phyloP scores from a whole-genome alignment of 2,329 filamentous ascomycete genomes.

The Pyrenochaeta sp. region DNA sequence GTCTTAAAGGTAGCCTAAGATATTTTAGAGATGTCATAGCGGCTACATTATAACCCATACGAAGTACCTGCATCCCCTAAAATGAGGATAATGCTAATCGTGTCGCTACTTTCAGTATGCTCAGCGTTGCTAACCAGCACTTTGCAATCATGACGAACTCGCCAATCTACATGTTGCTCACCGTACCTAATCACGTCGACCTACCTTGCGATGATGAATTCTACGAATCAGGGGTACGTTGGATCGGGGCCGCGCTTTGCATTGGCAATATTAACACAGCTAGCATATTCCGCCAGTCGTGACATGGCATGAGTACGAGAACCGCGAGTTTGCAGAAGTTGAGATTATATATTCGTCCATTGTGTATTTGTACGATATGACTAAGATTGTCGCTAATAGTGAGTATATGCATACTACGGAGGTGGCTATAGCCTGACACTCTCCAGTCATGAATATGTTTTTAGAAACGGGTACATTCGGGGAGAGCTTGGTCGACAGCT shows the following conservation, averaged over 20 bases:
- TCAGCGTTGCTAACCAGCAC: constrained; percentile 80
- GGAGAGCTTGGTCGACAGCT: constrained; percentile 70
- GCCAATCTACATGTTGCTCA: constrained; percentile 71
- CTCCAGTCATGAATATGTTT: constrained; percentile 59
- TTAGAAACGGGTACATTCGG: constrained; percentile 28
- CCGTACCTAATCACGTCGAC: constrained; percentile 70
- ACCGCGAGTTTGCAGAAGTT: constrained; percentile 74
- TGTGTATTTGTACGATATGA: constrained; percentile 80
- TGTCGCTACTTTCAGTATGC: constrained; percentile 54
- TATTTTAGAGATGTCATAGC: too few relatives aligned
- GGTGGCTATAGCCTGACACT: constrained; percentile 2
- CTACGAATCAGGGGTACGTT: constrained; percentile 55
- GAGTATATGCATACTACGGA: not conserved
- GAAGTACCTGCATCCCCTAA: too few relatives aligned
- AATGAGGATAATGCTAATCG: too few relatives aligned
- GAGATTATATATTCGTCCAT: constrained; percentile 81
- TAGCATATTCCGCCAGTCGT: constrained; percentile 40
- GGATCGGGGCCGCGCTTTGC: too few relatives aligned
- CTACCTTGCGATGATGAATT: constrained; percentile 84
- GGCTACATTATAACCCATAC: too few relatives aligned
- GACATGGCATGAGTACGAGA: constrained; percentile 77
- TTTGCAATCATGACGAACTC: constrained; percentile 79
- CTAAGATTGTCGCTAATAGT: constrained; percentile 73
- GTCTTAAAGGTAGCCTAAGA: too few relatives aligned
- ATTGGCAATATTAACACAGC: constrained; percentile 1